Base-by-base conservation (phyloP, 768 basidiomycete species). In the Tulasnella sp. region DNA sequence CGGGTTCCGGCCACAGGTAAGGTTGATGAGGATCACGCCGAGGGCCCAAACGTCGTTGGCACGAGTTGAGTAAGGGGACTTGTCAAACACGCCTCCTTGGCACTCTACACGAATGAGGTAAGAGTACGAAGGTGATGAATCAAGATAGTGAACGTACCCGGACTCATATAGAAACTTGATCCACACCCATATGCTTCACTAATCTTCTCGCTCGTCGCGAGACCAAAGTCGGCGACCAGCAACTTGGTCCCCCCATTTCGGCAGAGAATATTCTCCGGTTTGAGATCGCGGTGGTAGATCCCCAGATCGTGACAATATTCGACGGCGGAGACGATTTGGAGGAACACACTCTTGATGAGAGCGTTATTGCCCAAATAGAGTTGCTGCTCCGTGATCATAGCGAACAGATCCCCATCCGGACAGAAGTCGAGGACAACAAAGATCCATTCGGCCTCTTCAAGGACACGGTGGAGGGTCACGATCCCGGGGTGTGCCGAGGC, bases 241-340 rank as follows among this genome's bases (percentile, higher is more conserved):
- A 96, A 78, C 49, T 79, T 75, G 62, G 76, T 73, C 46, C 91
- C 92, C 61, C 66, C 65, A n/a, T 64, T 61, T 17, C 66, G 66
- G 58, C 71, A 71, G 35, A 74, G 62, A 45, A 74, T 72, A 63
- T 73, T 96, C 73, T 99, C 94, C 4, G 94, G 94, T 74, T 98
- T 99, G 66, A 99, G 73, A 68, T 98, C 94, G 42, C 94, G 86
- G 68, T 98, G 94, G 72, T 87, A 94, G 65, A 99, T 90, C 42
- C 88, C 88, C 46, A 86, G 74, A 17, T 79, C 78, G 69, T 99
- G 94, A 69, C 90, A 92, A 69, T 92, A 86, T 63, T 90, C 84
- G 65, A 97, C 86, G 5, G 90, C 88, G 65, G 94, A 90, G 63
- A 97, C 75, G 62, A 99, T 78, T 69, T 99, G 94, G 56, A 91